Percentiles rank a stretch among this genome's conserved stretches.
phyloP scores from a whole-genome alignment of 352 stramenopile species.

The Aphanomyces cochlioides region DNA sequence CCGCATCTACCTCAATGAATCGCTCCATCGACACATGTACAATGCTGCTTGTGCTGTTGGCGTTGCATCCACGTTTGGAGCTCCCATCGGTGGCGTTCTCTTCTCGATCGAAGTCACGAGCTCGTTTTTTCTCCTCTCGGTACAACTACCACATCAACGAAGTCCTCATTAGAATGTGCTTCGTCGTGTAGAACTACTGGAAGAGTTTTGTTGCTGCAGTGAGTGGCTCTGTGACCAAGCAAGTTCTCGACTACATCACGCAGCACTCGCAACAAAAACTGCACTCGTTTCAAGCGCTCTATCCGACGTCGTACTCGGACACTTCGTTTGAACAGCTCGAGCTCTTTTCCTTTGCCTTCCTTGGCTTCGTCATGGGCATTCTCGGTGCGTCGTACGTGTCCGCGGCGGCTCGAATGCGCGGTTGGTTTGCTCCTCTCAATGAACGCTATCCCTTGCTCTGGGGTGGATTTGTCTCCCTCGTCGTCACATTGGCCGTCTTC shows the following conservation, averaged over 20 bases:
- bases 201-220: slow-evolving; percentile 85
- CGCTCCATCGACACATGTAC: slow-evolving; percentile 77
- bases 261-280: slow-evolving; percentile 2
- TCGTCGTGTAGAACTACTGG: slow-evolving; percentile 85
- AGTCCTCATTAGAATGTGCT: neutral
- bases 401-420: slow-evolving; percentile 41
- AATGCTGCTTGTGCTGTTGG: slow-evolving; percentile 90
- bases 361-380: slow-evolving; percentile 50
- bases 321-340: slow-evolving; percentile 50
- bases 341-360: slow-evolving; percentile 45
- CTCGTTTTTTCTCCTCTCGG: slow-evolving; percentile 83
- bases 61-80: slow-evolving; percentile 90
- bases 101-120: slow-evolving; percentile 93
- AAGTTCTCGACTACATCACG: slow-evolving; percentile 38
- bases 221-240: slow-evolving; percentile 66
- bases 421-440: slow-evolving; percentile 50
- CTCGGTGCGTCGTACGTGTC: slow-evolving; percentile 46
- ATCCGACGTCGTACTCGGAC: slow-evolving; percentile 19
- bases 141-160: neutral
- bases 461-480: slow-evolving; percentile 52
- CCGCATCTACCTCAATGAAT: slow-evolving; percentile 53
- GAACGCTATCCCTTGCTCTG: slow-evolving; percentile 50
- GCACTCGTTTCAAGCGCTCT: slow-evolving; percentile 30
- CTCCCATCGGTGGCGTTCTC: slow-evolving; percentile 90
- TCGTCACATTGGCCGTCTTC: slow-evolving; percentile 52